Evolutionary conservation across 2,329 filamentous ascomycete species (phyloP).

Genomic region (Aspergillus puulaauensis): DNA sequence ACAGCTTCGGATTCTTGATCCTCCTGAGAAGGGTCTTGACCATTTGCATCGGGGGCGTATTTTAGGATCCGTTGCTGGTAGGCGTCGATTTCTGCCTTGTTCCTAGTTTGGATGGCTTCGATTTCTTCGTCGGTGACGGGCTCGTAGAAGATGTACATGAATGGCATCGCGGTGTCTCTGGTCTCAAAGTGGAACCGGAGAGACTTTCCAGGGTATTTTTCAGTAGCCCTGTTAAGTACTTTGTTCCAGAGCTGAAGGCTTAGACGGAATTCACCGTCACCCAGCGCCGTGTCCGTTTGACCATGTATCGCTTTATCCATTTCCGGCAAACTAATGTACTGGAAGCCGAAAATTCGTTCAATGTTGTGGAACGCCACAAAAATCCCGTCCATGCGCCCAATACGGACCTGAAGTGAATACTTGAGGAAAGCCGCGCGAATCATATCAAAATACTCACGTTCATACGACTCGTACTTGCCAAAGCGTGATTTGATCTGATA

Average conservation of each 20-base stretch:
- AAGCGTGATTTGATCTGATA: conserved; percentile 80
- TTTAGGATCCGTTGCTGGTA: conserved; percentile 60
- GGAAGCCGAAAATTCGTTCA: conserved; percentile 93
- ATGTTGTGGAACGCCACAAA: conserved; percentile 97
- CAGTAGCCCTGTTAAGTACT: conserved; percentile 71
- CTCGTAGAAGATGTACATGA: conserved; percentile 89
- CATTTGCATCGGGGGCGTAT: conserved; percentile 23
- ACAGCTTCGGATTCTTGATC: background rate
- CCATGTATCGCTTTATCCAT: conserved; percentile 93
- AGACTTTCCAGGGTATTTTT: conserved; percentile 70
- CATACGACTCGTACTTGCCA: conserved; percentile 86
- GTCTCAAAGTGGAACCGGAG: conserved; percentile 83
- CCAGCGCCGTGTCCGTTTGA: conserved; percentile 63
- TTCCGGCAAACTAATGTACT: conserved; percentile 82
- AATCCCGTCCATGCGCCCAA: conserved; percentile 98
- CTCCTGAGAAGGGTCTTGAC: conserved; percentile 2
- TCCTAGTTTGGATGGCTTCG: conserved; percentile 68
- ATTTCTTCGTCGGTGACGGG: conserved; percentile 75
- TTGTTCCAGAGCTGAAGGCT: conserved; percentile 79
- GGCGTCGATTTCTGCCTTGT: conserved; percentile 63
- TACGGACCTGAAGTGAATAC: conserved; percentile 92
- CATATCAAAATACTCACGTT: conserved; percentile 97
- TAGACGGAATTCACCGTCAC: conserved; percentile 80
- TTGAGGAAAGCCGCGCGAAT: conserved; percentile 92
- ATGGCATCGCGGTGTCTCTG: conserved; percentile 57